These are phyloP conservation scores for Fragaria vesca DNA, from an alignment of 306 rosid genomes.

Conservation along the genomic window DNA sequence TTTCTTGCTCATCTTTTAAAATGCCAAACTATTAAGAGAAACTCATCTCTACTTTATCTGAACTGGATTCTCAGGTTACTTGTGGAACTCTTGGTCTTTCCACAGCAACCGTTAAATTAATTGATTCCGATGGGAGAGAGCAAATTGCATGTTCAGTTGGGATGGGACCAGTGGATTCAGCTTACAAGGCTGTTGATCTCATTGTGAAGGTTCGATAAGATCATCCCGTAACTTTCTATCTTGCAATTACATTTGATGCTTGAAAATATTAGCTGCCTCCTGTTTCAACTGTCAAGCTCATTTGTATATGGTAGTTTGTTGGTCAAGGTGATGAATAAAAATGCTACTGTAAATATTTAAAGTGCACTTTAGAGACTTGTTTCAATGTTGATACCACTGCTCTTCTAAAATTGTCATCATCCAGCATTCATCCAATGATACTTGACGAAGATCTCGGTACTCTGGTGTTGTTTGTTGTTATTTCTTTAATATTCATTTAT, in stretches of 20 bases:
- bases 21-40: neutral
- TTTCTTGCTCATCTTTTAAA: conserved; percentile 5
- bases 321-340: neutral
- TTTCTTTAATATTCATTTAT: too few relatives aligned
- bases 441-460: too few relatives aligned
- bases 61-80: conserved; percentile 66
- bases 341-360: too few relatives aligned
- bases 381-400: neutral
- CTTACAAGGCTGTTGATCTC: conserved; percentile 86
- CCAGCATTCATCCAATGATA: neutral
- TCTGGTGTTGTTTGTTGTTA: too few relatives aligned
- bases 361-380: neutral
- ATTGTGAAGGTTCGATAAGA: conserved; percentile 71
- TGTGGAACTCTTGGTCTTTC: conserved; percentile 92
- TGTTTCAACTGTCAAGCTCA: neutral
- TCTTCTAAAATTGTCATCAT: neutral
- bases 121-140: conserved; percentile 49
- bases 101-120: conserved; percentile 86
- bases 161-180: conserved; percentile 98
- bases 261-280: neutral
- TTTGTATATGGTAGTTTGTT: neutral
- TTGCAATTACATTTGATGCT: neutral
- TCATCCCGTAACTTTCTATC: conserved; percentile 7
- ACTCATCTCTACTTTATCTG: conserved; percentile 25
- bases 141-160: conserved; percentile 81